Evolutionary conservation across 352 stramenopile genomes (phyloP), one percentile per base, ranked within the genome.

Genomic region (Globisporangium paroecandrum): DNA sequence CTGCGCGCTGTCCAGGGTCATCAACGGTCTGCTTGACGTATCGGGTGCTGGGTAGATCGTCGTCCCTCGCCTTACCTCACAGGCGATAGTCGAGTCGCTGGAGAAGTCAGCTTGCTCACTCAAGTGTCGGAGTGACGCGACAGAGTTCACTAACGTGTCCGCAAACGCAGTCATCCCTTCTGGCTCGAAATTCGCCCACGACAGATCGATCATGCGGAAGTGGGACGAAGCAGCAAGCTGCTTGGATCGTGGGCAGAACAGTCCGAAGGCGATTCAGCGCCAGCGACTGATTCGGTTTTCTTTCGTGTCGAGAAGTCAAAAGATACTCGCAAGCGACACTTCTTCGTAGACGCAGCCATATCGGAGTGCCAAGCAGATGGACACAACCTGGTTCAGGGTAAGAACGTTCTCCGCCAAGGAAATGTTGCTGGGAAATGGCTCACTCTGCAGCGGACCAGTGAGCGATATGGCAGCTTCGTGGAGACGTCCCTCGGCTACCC

Each of bases 271-370:
- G 22, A 58, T 20, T 24, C 51, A 58, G 9, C 24, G 51, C 51
- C 24, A 58, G 2, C n/a, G 29, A 32, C 27, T 32, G 27, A 4
- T 32, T 32, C 27, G 27, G 27, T 32, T 32, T 32, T 32, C 27
- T 32, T 32, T 32, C 27, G 27, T 32, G 27, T 32, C 27, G 27
- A 32, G 27, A 32, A 32, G 27, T 32, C 27, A 6, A 32, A 32
- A 32, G 27, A 32, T 32, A 32, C 22, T 57, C 24, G 13, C 51
- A 4, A 58, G 12, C 9, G 24, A 58, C 7, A 58, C 32, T 8
- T 58, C 54, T 58, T 10, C 27, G 54, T 58, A 58, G 25, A 24
- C 54, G 8, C 54, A 58, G 3, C 53, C 24, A 4, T 58, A 58
- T 13, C 25, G 53, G 22, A 38, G 53, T 13, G 53, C 22, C 3